Base-by-base conservation (phyloP, 2,329 filamentous ascomycete species). In the Neofusicoccum cordaticola region DNA sequence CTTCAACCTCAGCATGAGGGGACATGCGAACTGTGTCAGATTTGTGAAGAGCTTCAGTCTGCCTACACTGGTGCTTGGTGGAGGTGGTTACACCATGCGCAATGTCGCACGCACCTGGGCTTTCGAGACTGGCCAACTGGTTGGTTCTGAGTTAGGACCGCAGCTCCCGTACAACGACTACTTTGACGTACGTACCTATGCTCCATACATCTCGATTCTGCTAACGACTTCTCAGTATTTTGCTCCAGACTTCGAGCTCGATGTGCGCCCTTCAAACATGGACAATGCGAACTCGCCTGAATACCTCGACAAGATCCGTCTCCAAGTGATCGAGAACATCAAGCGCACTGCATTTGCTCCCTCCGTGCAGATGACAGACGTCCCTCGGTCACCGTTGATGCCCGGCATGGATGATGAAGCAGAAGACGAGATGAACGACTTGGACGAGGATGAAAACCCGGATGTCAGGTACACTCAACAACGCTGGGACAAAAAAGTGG, bases 91-190 rank as follows among this genome's bases (percentile, higher is more conserved):
- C 71, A 90, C 88, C 0, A 90, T 90, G 86, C 82, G 88, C 62
- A 90, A 90, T 79, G 69, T 84, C 22, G 81, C 82, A 13, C 82
- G 87, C 56, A 89, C 87, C 0, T 88, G 85, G 86, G 82, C 82
- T 22, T 86, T 82, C 70, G 80, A 97, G 86, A 84, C 82, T 0
- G 94, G 94, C 69, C 85, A 93, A 65, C 84, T 98, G 8, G 91
- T 97, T 19, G 91, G 91, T 34, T 87, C 93, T 66, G 85, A 91
- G 35, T 91, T 98, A 85, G 85, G 87, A 11, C 85, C 90, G 4
- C 88, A 91, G n/a, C 83, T 98, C 45, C 94, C 94, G 0, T 98
- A 93, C 78, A 98, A 97, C 68, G 94, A 98, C 81, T 98, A 98
- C 78, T 98, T 98, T 73, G 88, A 90, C 75, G 84, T 85, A 74